Percentiles rank a stretch among this genome's conserved stretches.
These are phyloP conservation scores for Epichloe glyceriae DNA, from an alignment of 2,329 filamentous ascomycete genomes.

Conservation along the genomic window DNA sequence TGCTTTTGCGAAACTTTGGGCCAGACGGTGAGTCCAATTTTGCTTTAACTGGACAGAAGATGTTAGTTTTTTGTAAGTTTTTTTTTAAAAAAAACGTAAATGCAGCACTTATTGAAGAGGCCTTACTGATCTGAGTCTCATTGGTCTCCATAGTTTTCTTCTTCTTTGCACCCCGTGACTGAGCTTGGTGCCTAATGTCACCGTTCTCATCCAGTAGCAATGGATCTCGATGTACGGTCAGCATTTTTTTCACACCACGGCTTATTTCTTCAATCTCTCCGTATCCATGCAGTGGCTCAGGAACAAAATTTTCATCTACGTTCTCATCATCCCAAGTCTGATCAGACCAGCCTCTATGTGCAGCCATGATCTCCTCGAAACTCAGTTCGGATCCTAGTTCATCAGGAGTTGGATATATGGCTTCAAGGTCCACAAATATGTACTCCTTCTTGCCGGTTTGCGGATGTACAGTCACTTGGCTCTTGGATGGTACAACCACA, in stretches of 20 bases:
- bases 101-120: not conserved
- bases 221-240: constrained; percentile 30
- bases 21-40: constrained; percentile 82
- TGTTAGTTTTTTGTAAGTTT: constrained; percentile 16
- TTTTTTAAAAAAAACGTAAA: not conserved
- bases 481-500: constrained; percentile 54
- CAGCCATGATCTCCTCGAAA: constrained; percentile 84
- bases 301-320: constrained; percentile 21
- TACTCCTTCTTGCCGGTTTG: constrained; percentile 73
- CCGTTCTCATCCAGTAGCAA: constrained; percentile 48
- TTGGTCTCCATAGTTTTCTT: constrained; percentile 77
- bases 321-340: constrained; percentile 39
- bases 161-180: constrained; percentile 43
- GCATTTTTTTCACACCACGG: constrained; percentile 21
- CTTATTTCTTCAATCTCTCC: constrained; percentile 20
- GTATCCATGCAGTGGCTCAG: constrained; percentile 14
- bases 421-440: constrained; percentile 75
- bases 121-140: constrained; percentile 81
- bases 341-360: constrained; percentile 56
- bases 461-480: constrained; percentile 72
- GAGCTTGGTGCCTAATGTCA: constrained; percentile 29
- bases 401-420: constrained; percentile 67
- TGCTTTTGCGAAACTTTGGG: constrained; percentile 75
- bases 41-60: constrained; percentile 60
- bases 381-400: constrained; percentile 64